Conservation (phyloP, 768 basidiomycete genomes). For the Sutorius australiensis region DNA sequence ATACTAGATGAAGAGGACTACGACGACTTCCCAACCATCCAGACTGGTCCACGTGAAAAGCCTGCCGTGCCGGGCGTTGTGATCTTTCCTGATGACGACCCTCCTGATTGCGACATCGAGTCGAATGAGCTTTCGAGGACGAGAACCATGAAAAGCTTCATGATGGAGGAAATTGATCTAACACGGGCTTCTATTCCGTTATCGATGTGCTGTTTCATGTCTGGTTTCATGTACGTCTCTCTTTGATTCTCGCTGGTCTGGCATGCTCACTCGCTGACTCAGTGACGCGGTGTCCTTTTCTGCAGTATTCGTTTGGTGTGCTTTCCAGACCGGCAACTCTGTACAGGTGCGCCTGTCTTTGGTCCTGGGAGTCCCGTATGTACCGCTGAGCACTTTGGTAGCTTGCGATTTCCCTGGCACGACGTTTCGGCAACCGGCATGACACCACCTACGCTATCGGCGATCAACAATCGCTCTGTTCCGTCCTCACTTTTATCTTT, state of each 20-base stretch:
- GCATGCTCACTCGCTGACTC: not conserved
- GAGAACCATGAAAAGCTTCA: not conserved
- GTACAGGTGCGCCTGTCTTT: slow-evolving; percentile 44
- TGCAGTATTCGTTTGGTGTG: slow-evolving; percentile 80
- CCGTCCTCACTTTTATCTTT: slow-evolving; percentile 67
- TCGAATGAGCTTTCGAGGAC: not conserved
- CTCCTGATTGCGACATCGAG: not conserved
- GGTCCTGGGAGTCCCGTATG: no score
- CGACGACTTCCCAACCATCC: not conserved
- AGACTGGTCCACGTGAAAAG: not conserved
- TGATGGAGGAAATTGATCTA: not conserved
- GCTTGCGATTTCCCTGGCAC: slow-evolving; percentile 75
- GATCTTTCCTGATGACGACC: not conserved
- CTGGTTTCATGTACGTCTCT: slow-evolving; percentile 62
- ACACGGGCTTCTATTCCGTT: not conserved
- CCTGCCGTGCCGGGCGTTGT: no score
- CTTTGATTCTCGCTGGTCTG: not conserved
- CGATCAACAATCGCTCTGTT: slow-evolving; percentile 82
- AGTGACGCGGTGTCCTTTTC: slow-evolving; percentile 74
- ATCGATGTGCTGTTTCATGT: slow-evolving; percentile 64
- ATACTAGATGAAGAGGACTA: not conserved
- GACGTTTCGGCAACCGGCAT: slow-evolving; percentile 57
- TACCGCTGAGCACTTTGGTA: slow-evolving; percentile 28
- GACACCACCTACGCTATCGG: slow-evolving; percentile 68
- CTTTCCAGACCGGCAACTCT: slow-evolving; percentile 82